Evolutionary conservation across 352 stramenopile species (phyloP), one percentile per base, ranked within the genome.

Genomic region (Phytophthora pluvialis): DNA sequence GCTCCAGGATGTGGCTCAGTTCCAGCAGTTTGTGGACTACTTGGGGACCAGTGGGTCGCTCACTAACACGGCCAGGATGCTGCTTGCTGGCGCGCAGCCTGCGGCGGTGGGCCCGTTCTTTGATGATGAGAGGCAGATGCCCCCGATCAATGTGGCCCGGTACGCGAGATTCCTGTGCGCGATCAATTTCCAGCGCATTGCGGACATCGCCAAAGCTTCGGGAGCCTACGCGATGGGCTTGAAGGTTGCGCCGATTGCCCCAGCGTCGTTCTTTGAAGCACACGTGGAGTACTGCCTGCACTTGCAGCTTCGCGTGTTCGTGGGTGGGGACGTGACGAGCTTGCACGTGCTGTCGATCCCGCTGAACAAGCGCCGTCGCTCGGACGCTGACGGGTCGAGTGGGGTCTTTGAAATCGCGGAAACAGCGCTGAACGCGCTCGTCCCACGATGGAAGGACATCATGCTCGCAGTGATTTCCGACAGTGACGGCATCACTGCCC

Each of bases 281-380:
- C 67, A 72, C 35, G 57, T 64, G 31, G 58, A 73, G 18, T 73
- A 70, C 16, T 76, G 68, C n/a, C 21, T 76, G 33, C 63, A 76
- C 15, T 5, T 76, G 18, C 63, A 73, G 44, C 52, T 76, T 18
- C 36, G 68, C 32, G 49, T 64, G 47, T 73, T 76, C 48, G 63
- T 66, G 32, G 26, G 42, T 18, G 56, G 31, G 25, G 45, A 69
- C 44, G 62, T 75, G 38, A 55, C 21, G 21, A 61, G 26, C 18
- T 69, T 72, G 7, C 67, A 72, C 26, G 48, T 75, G 18, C 8
- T 75, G 25, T 75, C 67, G 5, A 54, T 72, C 31, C 67, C 67
- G 6, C 39, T 75, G 36, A 69, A 67, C 33, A 63, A 72, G n/a
- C 63, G 67, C 4, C 51, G 63, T 11, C 47, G 13, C 4, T 75